Conservation (phyloP, 148 eudicot species). For the Gaultheria prostrata region DNA sequence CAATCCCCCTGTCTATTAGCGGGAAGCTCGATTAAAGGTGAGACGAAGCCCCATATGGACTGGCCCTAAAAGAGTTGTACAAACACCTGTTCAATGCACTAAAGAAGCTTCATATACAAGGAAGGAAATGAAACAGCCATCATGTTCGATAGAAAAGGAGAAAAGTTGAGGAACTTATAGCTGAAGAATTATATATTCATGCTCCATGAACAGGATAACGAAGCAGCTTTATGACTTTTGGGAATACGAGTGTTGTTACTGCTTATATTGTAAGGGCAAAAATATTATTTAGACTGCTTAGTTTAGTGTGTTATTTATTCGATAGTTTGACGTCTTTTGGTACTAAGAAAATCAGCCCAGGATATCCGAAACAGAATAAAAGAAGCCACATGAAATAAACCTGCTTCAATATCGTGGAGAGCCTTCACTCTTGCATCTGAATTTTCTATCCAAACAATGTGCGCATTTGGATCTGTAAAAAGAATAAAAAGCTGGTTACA, state of each 20-base stretch:
- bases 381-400: conserved; percentile 31
- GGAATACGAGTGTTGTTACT: background rate
- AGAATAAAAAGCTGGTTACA: background rate
- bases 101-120: background rate
- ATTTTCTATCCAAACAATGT: conserved; percentile 84
- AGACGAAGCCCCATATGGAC: background rate
- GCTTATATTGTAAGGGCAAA: background rate
- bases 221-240: background rate
- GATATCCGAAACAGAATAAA: background rate
- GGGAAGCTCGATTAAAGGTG: background rate
- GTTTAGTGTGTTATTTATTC: no score
- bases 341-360: background rate
- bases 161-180: no score
- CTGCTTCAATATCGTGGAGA: conserved; percentile 83
- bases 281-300: background rate
- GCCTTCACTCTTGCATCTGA: conserved; percentile 70
- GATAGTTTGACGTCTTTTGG: background rate
- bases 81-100: background rate
- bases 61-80: background rate
- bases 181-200: background rate
- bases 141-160: background rate
- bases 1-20: background rate
- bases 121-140: background rate
- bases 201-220: background rate
- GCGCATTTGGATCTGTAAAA: conserved; percentile 82